These are phyloP conservation scores for Xerocomellus chrysenteron DNA, from an alignment of 768 basidiomycete genomes.

Conservation along the genomic window DNA sequence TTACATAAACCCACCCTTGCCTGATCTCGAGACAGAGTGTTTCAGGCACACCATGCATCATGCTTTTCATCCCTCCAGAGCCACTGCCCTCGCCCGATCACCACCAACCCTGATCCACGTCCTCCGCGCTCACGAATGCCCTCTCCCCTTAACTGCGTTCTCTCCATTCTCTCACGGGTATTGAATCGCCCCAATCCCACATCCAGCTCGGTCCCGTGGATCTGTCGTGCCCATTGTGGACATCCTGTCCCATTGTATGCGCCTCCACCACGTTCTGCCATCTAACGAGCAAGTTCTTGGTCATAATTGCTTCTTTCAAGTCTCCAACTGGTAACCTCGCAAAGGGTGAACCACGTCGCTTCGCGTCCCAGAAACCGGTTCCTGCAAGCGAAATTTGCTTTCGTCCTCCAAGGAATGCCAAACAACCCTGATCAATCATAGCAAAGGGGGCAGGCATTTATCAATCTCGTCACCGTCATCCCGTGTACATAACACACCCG, in stretches of 20 bases:
- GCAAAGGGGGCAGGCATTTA: constrained; percentile 79
- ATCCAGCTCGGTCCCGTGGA: constrained; percentile 85
- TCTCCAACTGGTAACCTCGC: constrained; percentile 58
- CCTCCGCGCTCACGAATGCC: no score
- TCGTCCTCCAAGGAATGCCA: constrained; percentile 84
- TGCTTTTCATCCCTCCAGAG: no score
- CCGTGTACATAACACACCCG: constrained; percentile 26
- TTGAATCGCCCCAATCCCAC: constrained; percentile 70
- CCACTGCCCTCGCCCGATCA: no score
- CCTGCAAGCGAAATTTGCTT: constrained; percentile 64
- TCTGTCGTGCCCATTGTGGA: constrained; percentile 91
- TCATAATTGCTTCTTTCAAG: constrained; percentile 88
- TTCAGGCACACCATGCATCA: no score
- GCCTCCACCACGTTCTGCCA: constrained; percentile 81
- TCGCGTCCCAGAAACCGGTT: constrained; percentile 67
- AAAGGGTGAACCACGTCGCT: constrained; percentile 54
- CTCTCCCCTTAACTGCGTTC: constrained; percentile 35
- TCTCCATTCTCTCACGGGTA: constrained; percentile 79
- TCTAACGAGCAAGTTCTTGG: constrained; percentile 69
- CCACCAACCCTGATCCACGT: no score
- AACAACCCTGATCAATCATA: constrained; percentile 82
- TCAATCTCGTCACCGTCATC: constrained; percentile 90
- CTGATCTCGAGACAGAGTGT: no score
- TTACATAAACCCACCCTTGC: no score
- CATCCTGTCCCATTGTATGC: constrained; percentile 74